Evolutionary conservation across 768 basidiomycete species (phyloP).

Genomic region (Lactifluus pinguis): DNA sequence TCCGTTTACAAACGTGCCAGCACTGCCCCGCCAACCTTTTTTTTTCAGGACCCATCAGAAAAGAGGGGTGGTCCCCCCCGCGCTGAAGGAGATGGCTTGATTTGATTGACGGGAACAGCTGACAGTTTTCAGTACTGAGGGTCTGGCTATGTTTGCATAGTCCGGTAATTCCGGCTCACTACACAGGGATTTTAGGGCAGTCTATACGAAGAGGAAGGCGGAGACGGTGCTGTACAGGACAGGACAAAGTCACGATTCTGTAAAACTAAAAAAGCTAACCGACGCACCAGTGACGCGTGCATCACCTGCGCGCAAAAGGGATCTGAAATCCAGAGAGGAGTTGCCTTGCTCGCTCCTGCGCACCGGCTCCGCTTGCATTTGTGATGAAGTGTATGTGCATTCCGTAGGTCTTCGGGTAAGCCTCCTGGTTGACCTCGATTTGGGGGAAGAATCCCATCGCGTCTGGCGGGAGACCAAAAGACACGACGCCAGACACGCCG

Average conservation of each 20-base stretch:
- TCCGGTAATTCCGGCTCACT: not conserved
- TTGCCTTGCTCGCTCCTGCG: constrained; percentile 81
- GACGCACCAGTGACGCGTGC: not conserved
- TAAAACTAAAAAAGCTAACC: not conserved
- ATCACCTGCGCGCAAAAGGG: constrained; percentile 54
- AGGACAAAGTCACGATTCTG: not conserved
- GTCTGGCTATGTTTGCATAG: not conserved
- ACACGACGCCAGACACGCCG: constrained; percentile 79
- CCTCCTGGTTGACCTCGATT: constrained; percentile 87
- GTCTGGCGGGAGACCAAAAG: constrained; percentile 73
- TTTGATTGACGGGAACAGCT: not conserved
- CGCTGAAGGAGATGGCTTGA: not conserved
- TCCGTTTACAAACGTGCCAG: not conserved
- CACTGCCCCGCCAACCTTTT: not conserved
- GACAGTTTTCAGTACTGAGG: not conserved
- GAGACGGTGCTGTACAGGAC: not conserved
- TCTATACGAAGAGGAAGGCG: not conserved
- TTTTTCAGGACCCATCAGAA: not conserved
- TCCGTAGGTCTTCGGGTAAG: constrained; percentile 78
- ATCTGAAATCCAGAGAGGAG: constrained; percentile 88
- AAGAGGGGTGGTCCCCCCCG: not conserved
- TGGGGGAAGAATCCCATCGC: constrained; percentile 93
- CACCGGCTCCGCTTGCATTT: constrained; percentile 77
- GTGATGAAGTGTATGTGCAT: constrained; percentile 95
- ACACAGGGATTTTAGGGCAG: not conserved